These are phyloP conservation scores for Alternaria novae-zelandiae DNA, from an alignment of 2,329 filamentous ascomycete species.

Conservation along the genomic window DNA sequence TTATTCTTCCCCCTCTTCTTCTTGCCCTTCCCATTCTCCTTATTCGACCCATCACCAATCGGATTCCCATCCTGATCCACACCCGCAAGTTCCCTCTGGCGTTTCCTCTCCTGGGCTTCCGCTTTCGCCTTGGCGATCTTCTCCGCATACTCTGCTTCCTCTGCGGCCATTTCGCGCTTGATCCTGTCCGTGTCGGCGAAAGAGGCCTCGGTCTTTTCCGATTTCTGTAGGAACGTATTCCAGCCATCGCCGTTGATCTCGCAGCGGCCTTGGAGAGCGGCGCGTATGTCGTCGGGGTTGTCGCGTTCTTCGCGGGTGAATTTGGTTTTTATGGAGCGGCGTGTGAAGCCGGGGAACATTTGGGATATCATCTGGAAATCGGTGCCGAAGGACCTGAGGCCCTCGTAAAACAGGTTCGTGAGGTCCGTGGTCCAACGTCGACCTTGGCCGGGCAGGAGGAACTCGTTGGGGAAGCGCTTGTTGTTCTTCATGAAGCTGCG, in stretches of 20 bases:
- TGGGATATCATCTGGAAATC: constrained; percentile 81
- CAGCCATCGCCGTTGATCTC: constrained; percentile 46
- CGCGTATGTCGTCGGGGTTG: constrained; percentile 68
- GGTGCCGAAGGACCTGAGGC: constrained; percentile 77
- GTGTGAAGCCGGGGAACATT: constrained; percentile 74
- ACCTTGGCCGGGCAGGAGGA: constrained; percentile 54
- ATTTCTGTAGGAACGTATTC: constrained; percentile 45
- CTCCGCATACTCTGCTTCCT: constrained; percentile 35
- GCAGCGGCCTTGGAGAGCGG: constrained; percentile 60
- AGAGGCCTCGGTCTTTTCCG: constrained; percentile 40
- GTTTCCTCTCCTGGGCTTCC: constrained; percentile 45
- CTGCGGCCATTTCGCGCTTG: constrained; percentile 35
- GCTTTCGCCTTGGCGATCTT: constrained; percentile 47
- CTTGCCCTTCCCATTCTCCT: constrained; percentile 34
- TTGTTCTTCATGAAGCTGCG: constrained; percentile 71
- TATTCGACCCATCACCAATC: constrained; percentile 21
- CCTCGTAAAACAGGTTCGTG: constrained; percentile 78
- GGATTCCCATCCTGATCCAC: constrained; percentile 30
- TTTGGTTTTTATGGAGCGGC: constrained; percentile 80
- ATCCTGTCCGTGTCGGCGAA: constrained; percentile 49
- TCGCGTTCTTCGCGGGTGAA: constrained; percentile 79
- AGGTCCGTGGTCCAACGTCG: constrained; percentile 69
- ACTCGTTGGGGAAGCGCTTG: constrained; percentile 55
- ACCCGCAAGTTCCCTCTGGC: constrained; percentile 37
- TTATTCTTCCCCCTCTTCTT: constrained; percentile 42